Evolutionary conservation across 1,284 basidiomycete species (phyloP), one percentile per base, ranked within the genome.

Genomic region (Cutaneotrichosporon cyanovorans): DNA sequence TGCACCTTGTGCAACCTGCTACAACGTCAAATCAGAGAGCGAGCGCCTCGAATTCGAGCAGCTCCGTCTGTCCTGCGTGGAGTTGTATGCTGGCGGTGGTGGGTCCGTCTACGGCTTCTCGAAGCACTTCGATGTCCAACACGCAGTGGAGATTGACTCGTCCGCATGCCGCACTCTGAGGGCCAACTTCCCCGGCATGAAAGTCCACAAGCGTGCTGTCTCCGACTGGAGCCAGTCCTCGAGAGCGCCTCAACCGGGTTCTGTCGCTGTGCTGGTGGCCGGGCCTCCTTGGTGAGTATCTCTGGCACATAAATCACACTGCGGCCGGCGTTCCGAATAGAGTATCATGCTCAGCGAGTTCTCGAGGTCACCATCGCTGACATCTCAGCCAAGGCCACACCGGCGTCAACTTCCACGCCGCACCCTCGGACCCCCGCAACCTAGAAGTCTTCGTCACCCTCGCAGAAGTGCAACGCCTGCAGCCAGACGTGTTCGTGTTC

Each of bases 21-120:
- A 35, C 5, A 19, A 16, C 9, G 7, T 2, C 45, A 37, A 32
- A 16, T 28, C 7, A 7, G 25, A 12, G 12, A 7, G 8, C 7
- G 25, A 28, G 12, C 25, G 25, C 25, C 8, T 12, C 25, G 7
- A 28, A 8, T 42, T 19, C 15, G 32, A 1, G 5, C 42, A n/a
- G 7, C 38, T 45, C 15, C 46, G 48, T 14, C 46, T 58, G 1
- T 42, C 50, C 4, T 50, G 55, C 0, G 48, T 46, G 2, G 65
- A 65, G 36, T 52, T 58, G 36, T 67, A 63, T 42, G 61, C 62
- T 18, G 65, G 65, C 4, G 63, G 55, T 8, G 65, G 63, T 1
- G 65, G 65, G 0, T 42, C 50, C 8, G 46, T 61, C 2, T 30
- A 54, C 4, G 58, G 58, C 8, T 57, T 56, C 0, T 12, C 41